Evolutionary conservation across 352 stramenopile genomes (phyloP), one percentile per base, ranked within the genome.

Genomic region (Pythium folliculosum): DNA sequence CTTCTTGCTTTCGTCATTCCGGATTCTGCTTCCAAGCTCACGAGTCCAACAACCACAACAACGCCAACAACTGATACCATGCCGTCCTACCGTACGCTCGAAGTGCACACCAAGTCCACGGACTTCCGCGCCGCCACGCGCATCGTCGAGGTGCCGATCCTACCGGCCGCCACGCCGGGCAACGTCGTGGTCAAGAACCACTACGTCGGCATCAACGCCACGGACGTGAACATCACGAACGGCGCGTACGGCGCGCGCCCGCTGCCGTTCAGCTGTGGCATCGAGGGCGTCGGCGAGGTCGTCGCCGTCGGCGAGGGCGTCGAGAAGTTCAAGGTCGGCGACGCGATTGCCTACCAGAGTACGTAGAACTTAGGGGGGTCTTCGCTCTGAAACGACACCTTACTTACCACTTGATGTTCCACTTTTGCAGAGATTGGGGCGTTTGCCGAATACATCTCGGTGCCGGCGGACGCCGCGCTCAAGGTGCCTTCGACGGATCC

Each of bases 181-280:
- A 50, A 58, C 16, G 61, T 49, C 44, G 44, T 49, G 44, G 44
- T 49, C n/a, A 19, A 70, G 61, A 70, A 67, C 63, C 37, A 63
- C 52, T 75, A 68, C 51, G 63, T 70, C 4, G 53, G 53, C 16
- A 60, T 60, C 53, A 60, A 60, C 53, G 53, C 35, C 37, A 60
- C 35, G 1, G 35, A 50, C 54, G 73, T 89, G 63, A 85, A 82
- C 65, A 68, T 86, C 45, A 89, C 81, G 49, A 84, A 85, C 60
- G 78, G 75, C 32, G 58, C 30, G 19, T 86, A 84, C 73, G 77
- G 69, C 69, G 1, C 76, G 23, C 27, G 50, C 1, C 43, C 66
- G 1, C 17, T 63, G 7, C 63, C 81, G 10, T 86, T 86, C 44
- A 72, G 72, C 49, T 82, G 73, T 21, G 77, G 77, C 3, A 25